Evolutionary conservation across 2,329 filamentous ascomycete species (phyloP).

Genomic region (Cladosporium sp.): DNA sequence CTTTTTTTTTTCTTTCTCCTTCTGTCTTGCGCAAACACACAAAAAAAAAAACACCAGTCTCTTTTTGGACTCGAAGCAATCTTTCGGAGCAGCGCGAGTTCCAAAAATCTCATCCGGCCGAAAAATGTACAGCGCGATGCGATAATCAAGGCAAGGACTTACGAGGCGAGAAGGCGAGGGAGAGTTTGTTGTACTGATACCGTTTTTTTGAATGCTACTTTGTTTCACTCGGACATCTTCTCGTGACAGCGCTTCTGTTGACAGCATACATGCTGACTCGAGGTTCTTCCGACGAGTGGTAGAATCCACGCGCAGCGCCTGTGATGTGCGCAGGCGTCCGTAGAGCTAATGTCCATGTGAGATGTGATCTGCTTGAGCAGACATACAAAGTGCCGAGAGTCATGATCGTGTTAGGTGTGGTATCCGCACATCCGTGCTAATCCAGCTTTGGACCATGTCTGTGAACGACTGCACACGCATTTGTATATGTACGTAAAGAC

Average conservation of each 20-base stretch:
- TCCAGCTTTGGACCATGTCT: no score
- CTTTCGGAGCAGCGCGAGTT: not conserved
- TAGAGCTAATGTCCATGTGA: no score
- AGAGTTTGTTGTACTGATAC: not conserved
- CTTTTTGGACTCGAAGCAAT: not conserved
- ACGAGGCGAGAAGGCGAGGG: not conserved
- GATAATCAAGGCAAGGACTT: not conserved
- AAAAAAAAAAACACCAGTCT: not conserved
- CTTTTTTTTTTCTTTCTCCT: not conserved
- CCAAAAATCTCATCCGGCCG: not conserved
- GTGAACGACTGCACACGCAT: no score
- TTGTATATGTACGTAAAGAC: no score
- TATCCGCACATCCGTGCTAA: no score
- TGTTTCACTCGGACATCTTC: not conserved
- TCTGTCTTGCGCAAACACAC: not conserved
- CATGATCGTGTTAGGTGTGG: no score
- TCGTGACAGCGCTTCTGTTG: not conserved
- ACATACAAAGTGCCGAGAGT: no score
- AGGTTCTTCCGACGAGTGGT: no score
- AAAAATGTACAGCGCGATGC: slow-evolving; percentile 1
- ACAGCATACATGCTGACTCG: no score
- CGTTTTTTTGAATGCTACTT: not conserved
- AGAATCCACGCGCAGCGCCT: no score
- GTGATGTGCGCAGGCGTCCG: no score
- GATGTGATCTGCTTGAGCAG: no score